Conservation (phyloP, 2,329 filamentous ascomycete species). For the Cadophora malorum region DNA sequence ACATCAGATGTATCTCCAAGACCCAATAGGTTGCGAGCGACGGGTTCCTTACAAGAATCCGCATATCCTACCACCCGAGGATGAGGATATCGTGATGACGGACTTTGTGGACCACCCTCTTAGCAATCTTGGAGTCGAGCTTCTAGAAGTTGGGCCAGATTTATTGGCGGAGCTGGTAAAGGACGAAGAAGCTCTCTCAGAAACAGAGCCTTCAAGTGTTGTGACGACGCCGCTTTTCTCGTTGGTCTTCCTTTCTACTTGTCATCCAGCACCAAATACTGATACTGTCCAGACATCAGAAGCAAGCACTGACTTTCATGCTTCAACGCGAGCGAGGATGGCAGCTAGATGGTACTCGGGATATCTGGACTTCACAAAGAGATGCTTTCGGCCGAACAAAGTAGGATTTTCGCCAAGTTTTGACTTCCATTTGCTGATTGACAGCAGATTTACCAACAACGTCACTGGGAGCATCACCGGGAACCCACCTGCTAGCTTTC, state of each 20-base stretch:
- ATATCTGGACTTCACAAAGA: constrained; percentile 29
- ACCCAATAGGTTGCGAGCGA: background rate
- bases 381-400: constrained; percentile 6
- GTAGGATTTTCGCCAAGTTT: background rate
- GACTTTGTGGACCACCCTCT: background rate
- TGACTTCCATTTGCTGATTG: background rate
- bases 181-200: background rate
- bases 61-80: background rate
- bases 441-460: constrained; percentile 32
- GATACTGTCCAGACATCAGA: constrained; percentile 32
- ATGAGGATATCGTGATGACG: background rate
- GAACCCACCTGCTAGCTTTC: constrained; percentile 26
- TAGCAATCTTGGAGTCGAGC: background rate
- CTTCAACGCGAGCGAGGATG: constrained; percentile 31
- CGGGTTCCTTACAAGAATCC: background rate
- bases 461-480: constrained; percentile 16
- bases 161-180: background rate
- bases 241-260: constrained; percentile 11
- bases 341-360: constrained; percentile 20
- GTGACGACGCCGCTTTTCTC: constrained; percentile 26
- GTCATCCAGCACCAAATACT: background rate
- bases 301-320: constrained; percentile 37
- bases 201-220: constrained; percentile 26
- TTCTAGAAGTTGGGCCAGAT: background rate
- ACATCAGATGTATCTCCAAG: background rate